phyloP scores from a whole-genome alignment of 2,329 filamentous ascomycete species.

The Hypoxylon sp. region DNA sequence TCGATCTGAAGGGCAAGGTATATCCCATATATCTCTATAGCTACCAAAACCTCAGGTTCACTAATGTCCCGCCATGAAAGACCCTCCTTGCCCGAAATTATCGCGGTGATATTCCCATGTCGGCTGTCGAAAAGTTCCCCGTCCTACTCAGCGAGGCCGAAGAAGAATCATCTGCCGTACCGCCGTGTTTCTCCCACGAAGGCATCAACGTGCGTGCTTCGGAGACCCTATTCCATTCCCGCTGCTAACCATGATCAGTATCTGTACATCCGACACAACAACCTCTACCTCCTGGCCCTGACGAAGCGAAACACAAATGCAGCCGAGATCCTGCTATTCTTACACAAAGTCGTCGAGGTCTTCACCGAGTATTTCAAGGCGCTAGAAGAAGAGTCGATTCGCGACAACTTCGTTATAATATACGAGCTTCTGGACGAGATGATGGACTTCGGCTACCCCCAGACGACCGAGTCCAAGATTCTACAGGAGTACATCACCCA shows the following conservation, averaged over 20 bases:
- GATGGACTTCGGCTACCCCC: conserved; percentile 99
- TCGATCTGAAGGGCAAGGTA: conserved; percentile 99
- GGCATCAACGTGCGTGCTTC: conserved; percentile 84
- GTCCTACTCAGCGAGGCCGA: conserved; percentile 95
- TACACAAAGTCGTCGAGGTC: conserved; percentile 97
- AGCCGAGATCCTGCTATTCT: conserved; percentile 95
- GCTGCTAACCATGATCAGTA: conserved; percentile 65
- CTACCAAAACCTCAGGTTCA: rapidly evolving
- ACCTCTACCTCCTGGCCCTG: conserved; percentile 95
- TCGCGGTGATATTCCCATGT: conserved; percentile 98
- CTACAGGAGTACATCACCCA: conserved; percentile 99
- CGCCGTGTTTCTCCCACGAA: conserved; percentile 97
- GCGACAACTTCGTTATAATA: conserved; percentile 99
- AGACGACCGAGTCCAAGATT: conserved; percentile 98
- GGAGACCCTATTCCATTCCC: neutral
- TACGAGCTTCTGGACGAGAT: conserved; percentile 99
- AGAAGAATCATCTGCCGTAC: conserved; percentile 97
- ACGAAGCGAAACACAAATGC: conserved; percentile 99
- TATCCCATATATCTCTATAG: conserved; percentile 32
- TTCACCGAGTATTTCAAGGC: conserved; percentile 99
- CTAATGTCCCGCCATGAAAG: conserved; percentile 55
- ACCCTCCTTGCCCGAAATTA: conserved; percentile 99
- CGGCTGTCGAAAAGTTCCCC: conserved; percentile 97
- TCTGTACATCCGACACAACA: conserved; percentile 99
- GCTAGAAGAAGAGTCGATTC: conserved; percentile 96